These are phyloP conservation scores for Pseudozyma pruni DNA, from an alignment of 1,284 basidiomycete genomes.

Conservation along the genomic window DNA sequence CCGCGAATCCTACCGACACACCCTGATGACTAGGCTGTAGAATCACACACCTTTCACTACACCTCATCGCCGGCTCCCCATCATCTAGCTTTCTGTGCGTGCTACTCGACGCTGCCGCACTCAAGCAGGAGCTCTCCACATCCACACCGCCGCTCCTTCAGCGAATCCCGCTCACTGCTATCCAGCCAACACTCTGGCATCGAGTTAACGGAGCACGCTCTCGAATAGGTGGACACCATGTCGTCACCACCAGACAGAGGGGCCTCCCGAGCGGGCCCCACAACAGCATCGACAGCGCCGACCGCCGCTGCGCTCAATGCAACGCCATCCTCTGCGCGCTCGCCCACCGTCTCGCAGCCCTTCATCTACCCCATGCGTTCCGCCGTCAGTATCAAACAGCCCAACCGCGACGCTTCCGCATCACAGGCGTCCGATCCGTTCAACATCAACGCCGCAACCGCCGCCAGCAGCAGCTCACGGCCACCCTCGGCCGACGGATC, in stretches of 20 bases:
- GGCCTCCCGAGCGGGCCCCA: conserved; percentile 11
- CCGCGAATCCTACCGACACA: too few relatives aligned
- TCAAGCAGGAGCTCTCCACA: too few relatives aligned
- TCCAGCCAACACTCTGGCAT: too few relatives aligned
- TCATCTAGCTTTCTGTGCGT: not conserved
- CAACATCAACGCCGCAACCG: not conserved
- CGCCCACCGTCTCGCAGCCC: conserved; percentile 42
- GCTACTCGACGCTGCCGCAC: too few relatives aligned
- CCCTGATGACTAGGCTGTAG: too few relatives aligned
- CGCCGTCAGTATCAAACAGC: conserved; percentile 59
- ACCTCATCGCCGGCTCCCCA: not conserved
- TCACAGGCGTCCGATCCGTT: conserved; percentile 5
- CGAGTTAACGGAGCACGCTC: too few relatives aligned
- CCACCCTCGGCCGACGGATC: conserved; percentile 13
- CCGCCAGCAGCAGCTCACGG: conserved; percentile 7
- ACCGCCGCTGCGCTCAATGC: conserved; percentile 5
- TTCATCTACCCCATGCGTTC: conserved; percentile 63
- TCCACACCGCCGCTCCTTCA: not conserved
- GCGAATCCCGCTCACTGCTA: too few relatives aligned
- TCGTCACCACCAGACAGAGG: conserved; percentile 22
- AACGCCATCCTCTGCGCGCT: conserved; percentile 21
- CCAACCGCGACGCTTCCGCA: conserved; percentile 14
- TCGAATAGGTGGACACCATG: conserved; percentile 16
- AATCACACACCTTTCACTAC: too few relatives aligned
- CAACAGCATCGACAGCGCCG: conserved; percentile 1